Base-by-base conservation (phyloP, 208 protist genomes). In the Angomonas ambiguus region DNA sequence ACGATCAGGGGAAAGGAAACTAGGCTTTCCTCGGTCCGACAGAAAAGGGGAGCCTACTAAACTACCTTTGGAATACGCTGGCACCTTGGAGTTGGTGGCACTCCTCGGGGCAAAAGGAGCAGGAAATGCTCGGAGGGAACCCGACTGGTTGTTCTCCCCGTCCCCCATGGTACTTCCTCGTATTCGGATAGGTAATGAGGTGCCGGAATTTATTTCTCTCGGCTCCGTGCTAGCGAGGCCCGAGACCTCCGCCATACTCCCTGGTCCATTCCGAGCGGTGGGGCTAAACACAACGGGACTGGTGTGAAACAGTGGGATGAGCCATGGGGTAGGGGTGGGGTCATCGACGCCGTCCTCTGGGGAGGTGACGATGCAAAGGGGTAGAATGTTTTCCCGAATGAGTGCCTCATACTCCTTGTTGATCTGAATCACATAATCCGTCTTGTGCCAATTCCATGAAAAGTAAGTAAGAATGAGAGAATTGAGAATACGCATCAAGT, bases 391-490 rank as follows among this genome's bases (percentile, higher is more conserved):
- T 59, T 93, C 72, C 5, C 79, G 72, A 10, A 95, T 74, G 57
- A 82, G 89, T 24, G 63, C 67, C 53, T 88, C 84, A 63, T 87
- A 92, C 62, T 95, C 84, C 64, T 80, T 85, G 67, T 95, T 95
- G 57, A 91, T 88, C 56, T 88, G 83, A 57, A 95, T 88, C 16
- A 95, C 77, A 57, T 92, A 85, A 33, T 91, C 82, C 13, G 76
- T 87, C 16, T 72, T 71, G 60, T 91, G 73, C 89, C 89, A 95
- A 73, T 95, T 95, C 72, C 80, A 95, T 28, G 84, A 93, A 62
- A 95, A 95, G 67, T 95, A 95, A 62, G 85, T 77, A 32, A 77
- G 77, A n/a, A 88, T 74, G 18, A 95, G 77, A 2, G 88, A 89
- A 51, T 92, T 88, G 1, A 95, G 61, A 41, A 95, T 84, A 8